Conservation (phyloP, 2,329 filamentous ascomycete genomes). For the Aspergillus amoenus region DNA sequence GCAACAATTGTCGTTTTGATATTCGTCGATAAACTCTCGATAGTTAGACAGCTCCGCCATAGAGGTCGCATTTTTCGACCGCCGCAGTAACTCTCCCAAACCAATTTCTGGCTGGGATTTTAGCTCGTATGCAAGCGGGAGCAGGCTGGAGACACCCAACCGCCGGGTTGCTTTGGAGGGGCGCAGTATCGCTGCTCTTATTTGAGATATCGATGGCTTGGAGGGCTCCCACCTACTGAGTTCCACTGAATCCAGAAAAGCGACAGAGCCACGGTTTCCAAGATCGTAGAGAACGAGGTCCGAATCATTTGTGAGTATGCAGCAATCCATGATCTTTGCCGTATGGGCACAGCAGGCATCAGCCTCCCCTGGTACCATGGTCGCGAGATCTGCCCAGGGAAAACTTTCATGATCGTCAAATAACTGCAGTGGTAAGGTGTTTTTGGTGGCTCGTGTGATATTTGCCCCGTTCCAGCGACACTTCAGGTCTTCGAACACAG, state of each 20-base stretch:
- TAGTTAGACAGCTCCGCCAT: conserved; percentile 24
- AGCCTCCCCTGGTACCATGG: conserved; percentile 78
- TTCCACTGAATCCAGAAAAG: conserved; percentile 67
- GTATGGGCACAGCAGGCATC: conserved; percentile 74
- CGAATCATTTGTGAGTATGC: conserved; percentile 79
- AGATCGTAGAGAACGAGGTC: conserved; percentile 78
- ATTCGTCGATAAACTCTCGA: conserved; percentile 37
- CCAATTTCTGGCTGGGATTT: conserved; percentile 28
- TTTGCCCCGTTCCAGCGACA: conserved; percentile 42
- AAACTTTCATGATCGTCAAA: conserved; percentile 16
- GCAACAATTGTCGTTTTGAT: conserved; percentile 21
- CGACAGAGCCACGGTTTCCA: conserved; percentile 59
- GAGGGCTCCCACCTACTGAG: conserved; percentile 16
- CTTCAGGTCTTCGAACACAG: conserved; percentile 68
- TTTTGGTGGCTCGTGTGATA: conserved; percentile 21
- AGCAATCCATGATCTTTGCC: conserved; percentile 54
- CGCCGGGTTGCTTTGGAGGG: conserved; percentile 30
- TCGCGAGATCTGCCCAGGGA: conserved; percentile 41
- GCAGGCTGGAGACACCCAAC: conserved; percentile 35
- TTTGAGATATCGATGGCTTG: conserved; percentile 16
- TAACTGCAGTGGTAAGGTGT: conserved; percentile 29
- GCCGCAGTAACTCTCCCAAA: conserved; percentile 32
- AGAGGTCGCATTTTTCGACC: conserved; percentile 25
- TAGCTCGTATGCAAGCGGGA: conserved; percentile 43
- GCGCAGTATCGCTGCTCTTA: conserved; percentile 41